Base-by-base conservation (phyloP, 208 protist genomes). In the Trypanosoma platydactyli region DNA sequence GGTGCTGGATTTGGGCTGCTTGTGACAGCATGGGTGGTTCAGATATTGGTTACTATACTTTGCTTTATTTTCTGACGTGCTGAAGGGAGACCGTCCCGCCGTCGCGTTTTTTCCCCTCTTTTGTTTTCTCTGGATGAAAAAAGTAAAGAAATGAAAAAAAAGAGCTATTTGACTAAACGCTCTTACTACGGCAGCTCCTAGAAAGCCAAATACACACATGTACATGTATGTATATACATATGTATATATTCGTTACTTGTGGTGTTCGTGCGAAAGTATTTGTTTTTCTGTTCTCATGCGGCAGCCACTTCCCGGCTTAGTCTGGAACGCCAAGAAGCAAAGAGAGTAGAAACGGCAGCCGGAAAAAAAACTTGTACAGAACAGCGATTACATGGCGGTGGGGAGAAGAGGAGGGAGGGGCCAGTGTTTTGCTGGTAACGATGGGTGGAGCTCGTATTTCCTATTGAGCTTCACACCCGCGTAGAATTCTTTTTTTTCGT, bases 11-110 rank as follows among this genome's bases (percentile, higher is more conserved):
- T 82, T 65, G 72, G 73, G 0, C 48, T 86, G 35, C 73, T 82
- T 60, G 65, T 82, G 44, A 75, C 80, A 42, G 59, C 61, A 16
- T 82, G 76, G 80, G 55, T 65, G 33, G 51, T 82, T 11, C 72
- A 82, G 64, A 29, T 81, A 20, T 6, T 61, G n/a, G 52, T 29
- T 62, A 52, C 56, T 60, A 25, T 71, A 30, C 49, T 67, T 71
- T 11, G 55, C 5, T 59, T 68, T 18, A 4, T 52, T 41, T 72
- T 56, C 35, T 44, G 44, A 56, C 58, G 2, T n/a, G 18, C 1
- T 25, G 24, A 29, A 58, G 33, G 9, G 33, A 9, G 9, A 38
- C 33, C 33, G 6, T 16, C 5, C 30, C 11, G 24, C 29, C 13
- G 5, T 54, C 0, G 0, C 24, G 29, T 11, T 24, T 50, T 12